phyloP scores from a whole-genome alignment of 371 early-diverging fungal genomes.

The Saksenaea vasiformis region DNA sequence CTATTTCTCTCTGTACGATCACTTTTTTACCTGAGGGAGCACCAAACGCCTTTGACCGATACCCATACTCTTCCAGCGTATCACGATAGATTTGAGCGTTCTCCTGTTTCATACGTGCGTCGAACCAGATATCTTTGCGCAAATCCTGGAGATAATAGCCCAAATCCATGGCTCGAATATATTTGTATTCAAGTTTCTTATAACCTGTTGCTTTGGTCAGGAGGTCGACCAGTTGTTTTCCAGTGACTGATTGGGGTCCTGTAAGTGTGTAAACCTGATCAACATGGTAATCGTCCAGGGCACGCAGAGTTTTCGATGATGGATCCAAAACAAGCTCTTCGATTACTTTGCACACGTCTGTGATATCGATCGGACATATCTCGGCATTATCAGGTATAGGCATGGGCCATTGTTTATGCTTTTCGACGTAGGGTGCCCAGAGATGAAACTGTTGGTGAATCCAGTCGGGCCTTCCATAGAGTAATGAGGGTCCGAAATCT shows the following conservation, averaged over 20 bases:
- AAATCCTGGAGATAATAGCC: conserved; percentile 31
- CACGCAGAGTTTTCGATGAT: background rate
- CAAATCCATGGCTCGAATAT: conserved; percentile 37
- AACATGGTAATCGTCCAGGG: conserved; percentile 26
- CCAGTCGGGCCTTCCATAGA: conserved; percentile 40
- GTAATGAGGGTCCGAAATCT: background rate
- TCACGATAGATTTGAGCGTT: conserved; percentile 25
- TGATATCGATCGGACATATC: conserved; percentile 44
- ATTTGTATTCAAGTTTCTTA: conserved; percentile 18
- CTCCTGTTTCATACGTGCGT: conserved; percentile 45
- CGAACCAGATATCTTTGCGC: conserved; percentile 40
- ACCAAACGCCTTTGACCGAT: conserved; percentile 21
- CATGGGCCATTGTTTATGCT: conserved; percentile 16
- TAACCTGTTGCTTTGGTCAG: conserved; percentile 30
- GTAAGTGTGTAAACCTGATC: conserved; percentile 43
- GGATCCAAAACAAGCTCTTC: conserved; percentile 17
- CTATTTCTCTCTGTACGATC: no score
- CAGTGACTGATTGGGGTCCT: conserved; percentile 34
- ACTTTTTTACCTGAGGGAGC: conserved; percentile 31
- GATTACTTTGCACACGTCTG: conserved; percentile 34
- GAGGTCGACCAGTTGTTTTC: conserved; percentile 23
- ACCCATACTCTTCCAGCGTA: conserved; percentile 15
- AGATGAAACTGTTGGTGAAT: conserved; percentile 42
- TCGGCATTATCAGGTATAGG: conserved; percentile 27
- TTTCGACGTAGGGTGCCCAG: conserved; percentile 34